phyloP scores from a whole-genome alignment of 441 rosid genomes.

The Geranium incanum region DNA sequence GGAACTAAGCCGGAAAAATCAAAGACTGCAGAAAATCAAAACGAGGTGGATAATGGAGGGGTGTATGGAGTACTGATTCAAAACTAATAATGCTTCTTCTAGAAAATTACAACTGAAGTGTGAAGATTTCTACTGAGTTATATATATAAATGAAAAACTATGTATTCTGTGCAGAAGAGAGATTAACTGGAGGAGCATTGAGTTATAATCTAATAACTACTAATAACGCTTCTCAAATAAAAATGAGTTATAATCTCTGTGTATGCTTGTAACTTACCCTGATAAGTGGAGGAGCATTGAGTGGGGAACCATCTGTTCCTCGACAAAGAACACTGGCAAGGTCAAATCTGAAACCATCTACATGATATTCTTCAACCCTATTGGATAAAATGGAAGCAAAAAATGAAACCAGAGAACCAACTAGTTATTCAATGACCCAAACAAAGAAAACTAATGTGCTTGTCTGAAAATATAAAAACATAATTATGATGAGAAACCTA shows the following conservation, averaged over 20 bases:
- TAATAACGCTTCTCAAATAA: not conserved
- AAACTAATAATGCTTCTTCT: not conserved
- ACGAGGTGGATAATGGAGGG: no score
- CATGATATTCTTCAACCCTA: conserved; percentile 78
- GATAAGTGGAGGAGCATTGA: conserved; percentile 67
- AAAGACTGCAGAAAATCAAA: no score
- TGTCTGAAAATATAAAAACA: not conserved
- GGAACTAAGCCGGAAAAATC: no score
- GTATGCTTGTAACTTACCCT: conserved; percentile 41
- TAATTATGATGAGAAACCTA: not conserved
- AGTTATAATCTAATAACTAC: no score
- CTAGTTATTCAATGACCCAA: not conserved
- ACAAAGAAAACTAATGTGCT: not conserved
- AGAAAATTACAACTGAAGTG: not conserved
- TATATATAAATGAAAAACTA: not conserved
- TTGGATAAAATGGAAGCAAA: conserved; percentile 15
- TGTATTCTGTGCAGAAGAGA: not conserved
- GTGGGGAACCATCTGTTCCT: conserved; percentile 84
- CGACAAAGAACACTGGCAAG: conserved; percentile 93
- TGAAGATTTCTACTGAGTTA: no score
- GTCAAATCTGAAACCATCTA: conserved; percentile 96
- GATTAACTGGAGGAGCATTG: not conserved
- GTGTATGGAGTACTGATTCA: not conserved
- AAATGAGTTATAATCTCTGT: not conserved
- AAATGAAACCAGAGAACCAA: not conserved